These are phyloP conservation scores for Catharanthus roseus DNA, from an alignment of 257 asterid genomes.

Conservation along the genomic window DNA sequence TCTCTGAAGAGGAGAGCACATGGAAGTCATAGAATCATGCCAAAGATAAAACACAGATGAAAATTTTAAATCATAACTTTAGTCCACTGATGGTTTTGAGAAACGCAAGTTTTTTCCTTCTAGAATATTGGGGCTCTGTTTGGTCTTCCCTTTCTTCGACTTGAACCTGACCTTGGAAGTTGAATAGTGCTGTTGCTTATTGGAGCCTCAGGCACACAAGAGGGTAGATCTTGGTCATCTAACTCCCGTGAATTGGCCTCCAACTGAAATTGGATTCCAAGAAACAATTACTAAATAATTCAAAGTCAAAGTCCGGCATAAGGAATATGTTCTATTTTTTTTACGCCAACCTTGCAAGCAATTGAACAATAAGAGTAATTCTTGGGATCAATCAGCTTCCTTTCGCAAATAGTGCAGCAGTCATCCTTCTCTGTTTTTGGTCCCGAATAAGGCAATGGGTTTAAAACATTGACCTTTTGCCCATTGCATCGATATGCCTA, in stretches of 20 bases:
- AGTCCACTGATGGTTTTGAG: background rate
- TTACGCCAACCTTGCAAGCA: background rate
- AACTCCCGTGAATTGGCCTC: background rate
- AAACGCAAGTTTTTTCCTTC: background rate
- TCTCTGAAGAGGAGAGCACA: background rate
- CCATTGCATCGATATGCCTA: conserved; percentile 1
- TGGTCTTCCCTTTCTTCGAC: conserved; percentile 1
- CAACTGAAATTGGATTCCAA: background rate
- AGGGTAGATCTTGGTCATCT: background rate
- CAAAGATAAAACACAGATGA: background rate
- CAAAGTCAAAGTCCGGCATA: background rate
- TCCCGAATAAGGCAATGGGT: background rate
- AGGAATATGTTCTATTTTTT: background rate
- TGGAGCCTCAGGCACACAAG: background rate
- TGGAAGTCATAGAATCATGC: background rate
- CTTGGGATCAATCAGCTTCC: background rate
- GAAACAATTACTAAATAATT: background rate
- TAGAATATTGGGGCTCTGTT: background rate
- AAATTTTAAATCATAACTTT: no score
- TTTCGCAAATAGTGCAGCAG: conserved; percentile 1
- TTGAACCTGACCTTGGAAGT: background rate
- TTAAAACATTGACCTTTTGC: background rate
- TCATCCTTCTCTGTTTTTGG: background rate
- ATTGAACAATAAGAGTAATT: background rate
- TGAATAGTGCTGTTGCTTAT: background rate